phyloP scores from a whole-genome alignment of 371 early-diverging fungal species.

The Parasitella parasitica region DNA sequence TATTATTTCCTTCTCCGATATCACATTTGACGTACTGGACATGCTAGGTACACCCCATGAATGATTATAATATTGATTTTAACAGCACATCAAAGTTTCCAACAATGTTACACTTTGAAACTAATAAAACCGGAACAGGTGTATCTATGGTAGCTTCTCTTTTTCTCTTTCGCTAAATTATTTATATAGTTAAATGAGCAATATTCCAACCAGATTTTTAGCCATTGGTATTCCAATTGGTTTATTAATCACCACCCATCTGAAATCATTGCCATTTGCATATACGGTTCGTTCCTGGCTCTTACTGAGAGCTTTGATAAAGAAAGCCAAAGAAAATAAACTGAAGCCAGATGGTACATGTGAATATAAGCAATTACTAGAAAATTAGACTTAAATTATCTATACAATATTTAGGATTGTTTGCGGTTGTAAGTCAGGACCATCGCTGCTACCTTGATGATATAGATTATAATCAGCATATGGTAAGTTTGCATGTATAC shows the following conservation, averaged over 20 bases:
- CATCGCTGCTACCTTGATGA: conserved; percentile 44
- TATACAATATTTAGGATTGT: conserved; percentile 22
- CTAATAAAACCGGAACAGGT: background rate
- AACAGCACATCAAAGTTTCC: no score
- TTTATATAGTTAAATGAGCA: background rate
- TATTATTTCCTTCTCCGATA: no score
- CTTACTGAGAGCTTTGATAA: conserved; percentile 26
- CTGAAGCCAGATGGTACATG: conserved; percentile 34
- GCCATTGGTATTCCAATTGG: conserved; percentile 12
- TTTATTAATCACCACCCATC: conserved; percentile 23
- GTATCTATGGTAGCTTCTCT: background rate
- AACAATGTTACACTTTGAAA: background rate
- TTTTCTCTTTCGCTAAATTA: background rate
- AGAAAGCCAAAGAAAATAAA: conserved; percentile 25
- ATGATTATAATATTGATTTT: no score
- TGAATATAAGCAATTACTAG: background rate
- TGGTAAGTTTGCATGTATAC: conserved; percentile 32
- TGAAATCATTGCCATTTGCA: conserved; percentile 37
- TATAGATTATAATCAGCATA: conserved; percentile 50
- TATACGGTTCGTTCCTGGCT: conserved; percentile 45
- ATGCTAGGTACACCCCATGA: no score
- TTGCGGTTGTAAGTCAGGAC: conserved; percentile 27
- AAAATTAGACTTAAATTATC: background rate
- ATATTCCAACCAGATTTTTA: conserved; percentile 3
- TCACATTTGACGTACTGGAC: no score